phyloP scores from a whole-genome alignment of 192 early-diverging fungal genomes.

The Dissophora globulifera region DNA sequence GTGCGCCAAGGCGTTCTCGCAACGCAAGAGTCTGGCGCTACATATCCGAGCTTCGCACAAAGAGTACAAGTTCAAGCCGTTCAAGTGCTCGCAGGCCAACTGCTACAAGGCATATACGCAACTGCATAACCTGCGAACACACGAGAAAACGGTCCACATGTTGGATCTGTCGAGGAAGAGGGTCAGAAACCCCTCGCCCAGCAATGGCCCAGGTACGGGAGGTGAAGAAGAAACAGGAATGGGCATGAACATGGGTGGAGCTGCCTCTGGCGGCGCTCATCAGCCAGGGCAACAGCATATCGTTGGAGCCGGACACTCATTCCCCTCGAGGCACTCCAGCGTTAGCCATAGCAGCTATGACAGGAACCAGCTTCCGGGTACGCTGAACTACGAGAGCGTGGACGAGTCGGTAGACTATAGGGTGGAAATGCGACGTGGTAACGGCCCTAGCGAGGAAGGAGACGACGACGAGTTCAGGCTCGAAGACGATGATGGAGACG shows the following conservation, averaged over 20 bases:
- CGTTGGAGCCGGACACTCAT: not conserved
- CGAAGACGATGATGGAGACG: conserved; percentile 13
- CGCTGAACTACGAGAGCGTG: conserved; percentile 10
- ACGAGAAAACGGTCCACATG: conserved; percentile 69
- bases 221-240: not conserved
- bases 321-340: not conserved
- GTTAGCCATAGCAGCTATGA: not conserved
- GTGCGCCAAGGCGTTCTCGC: conserved; percentile 76
- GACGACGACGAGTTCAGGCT: conserved; percentile 4
- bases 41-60: conserved; percentile 64
- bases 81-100: conserved; percentile 66
- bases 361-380: conserved; percentile 1
- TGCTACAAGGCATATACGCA: conserved; percentile 85
- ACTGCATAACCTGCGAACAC: conserved; percentile 81
- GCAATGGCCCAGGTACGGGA: not conserved
- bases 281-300: not conserved
- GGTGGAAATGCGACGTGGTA: not conserved
- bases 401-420: not conserved
- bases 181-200: conserved; percentile 23
- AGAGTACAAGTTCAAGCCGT: conserved; percentile 60
- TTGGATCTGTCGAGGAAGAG: conserved; percentile 46
- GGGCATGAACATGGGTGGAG: not conserved
- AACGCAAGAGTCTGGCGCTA: conserved; percentile 79
- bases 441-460: conserved; percentile 13
- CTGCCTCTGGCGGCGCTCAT: not conserved